These are phyloP conservation scores for Mercurialis annua DNA, from an alignment of 345 rosid species.

Conservation along the genomic window DNA sequence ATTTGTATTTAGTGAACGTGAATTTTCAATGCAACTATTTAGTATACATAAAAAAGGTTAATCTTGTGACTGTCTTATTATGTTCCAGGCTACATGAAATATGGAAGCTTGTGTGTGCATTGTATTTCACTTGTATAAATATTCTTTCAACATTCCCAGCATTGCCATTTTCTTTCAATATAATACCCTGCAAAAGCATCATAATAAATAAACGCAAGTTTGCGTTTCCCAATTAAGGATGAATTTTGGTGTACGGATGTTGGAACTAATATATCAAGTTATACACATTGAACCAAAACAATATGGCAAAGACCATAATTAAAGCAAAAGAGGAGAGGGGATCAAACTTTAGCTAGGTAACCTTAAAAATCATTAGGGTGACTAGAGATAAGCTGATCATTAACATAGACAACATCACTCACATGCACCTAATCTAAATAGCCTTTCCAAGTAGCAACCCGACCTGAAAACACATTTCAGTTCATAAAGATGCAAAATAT, in stretches of 20 bases:
- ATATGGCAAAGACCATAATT: not conserved
- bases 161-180: slow-evolving; percentile 81
- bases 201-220: not conserved
- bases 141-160: slow-evolving; percentile 91
- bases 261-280: not conserved
- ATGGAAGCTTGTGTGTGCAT: not conserved
- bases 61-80: too few species aligned
- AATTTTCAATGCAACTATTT: too few species aligned
- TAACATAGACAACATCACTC: slow-evolving; percentile 84
- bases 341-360: slow-evolving; percentile 81
- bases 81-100: not conserved
- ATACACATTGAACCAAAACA: not conserved
- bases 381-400: slow-evolving; percentile 67
- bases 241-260: too few species aligned
- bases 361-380: slow-evolving; percentile 90
- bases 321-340: not conserved
- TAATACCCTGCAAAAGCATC: slow-evolving; percentile 61
- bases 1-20: too few species aligned
- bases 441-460: slow-evolving; percentile 94
- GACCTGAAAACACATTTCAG: slow-evolving; percentile 43
- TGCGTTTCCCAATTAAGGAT: too few species aligned
- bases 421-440: slow-evolving; percentile 90
- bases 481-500: not conserved
- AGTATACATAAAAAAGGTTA: too few species aligned
- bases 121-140: slow-evolving; percentile 71